phyloP scores from a whole-genome alignment of 1,139 yeast genomes.

The Magnusiomyces fungicola region DNA sequence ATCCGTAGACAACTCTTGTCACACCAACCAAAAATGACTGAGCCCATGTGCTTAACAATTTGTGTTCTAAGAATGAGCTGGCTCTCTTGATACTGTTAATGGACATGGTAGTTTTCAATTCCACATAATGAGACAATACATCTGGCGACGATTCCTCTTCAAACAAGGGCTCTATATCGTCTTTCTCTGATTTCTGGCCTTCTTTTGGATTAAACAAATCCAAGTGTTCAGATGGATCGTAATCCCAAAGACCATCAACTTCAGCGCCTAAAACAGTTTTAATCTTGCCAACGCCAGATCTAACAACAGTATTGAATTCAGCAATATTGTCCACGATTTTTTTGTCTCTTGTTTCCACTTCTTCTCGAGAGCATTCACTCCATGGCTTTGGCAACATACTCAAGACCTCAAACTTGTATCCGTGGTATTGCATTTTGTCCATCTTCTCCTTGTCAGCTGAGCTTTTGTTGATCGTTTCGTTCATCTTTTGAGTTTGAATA shows the following conservation, averaged over 20 bases:
- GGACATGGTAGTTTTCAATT: constrained; percentile 64
- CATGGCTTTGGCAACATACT: constrained; percentile 75
- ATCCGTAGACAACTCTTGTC: constrained; percentile 72
- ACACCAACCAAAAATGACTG: constrained; percentile 87
- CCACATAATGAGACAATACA: constrained; percentile 69
- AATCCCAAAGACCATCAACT: constrained; percentile 84
- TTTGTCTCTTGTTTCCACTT: constrained; percentile 57
- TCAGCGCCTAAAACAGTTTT: constrained; percentile 78
- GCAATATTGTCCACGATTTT: constrained; percentile 56
- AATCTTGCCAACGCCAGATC: constrained; percentile 73
- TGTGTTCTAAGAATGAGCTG: constrained; percentile 50
- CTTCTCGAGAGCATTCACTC: constrained; percentile 55
- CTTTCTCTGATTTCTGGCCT: constrained; percentile 15
- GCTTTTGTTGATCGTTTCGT: constrained; percentile 24
- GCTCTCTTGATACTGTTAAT: constrained; percentile 49
- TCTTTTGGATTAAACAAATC: background rate
- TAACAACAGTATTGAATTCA: constrained; percentile 70
- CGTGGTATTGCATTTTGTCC: constrained; percentile 35
- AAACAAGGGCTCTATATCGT: constrained; percentile 5
- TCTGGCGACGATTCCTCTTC: constrained; percentile 21
- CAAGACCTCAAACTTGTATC: constrained; percentile 74
- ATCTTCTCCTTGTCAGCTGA: constrained; percentile 23
- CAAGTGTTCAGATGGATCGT: constrained; percentile 44
- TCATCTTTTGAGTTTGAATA: constrained; percentile 1
- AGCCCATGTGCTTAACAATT: constrained; percentile 82